Base-by-base conservation (phyloP, 176 grass and related monocot genomes). In the Oryza nivara region DNA sequence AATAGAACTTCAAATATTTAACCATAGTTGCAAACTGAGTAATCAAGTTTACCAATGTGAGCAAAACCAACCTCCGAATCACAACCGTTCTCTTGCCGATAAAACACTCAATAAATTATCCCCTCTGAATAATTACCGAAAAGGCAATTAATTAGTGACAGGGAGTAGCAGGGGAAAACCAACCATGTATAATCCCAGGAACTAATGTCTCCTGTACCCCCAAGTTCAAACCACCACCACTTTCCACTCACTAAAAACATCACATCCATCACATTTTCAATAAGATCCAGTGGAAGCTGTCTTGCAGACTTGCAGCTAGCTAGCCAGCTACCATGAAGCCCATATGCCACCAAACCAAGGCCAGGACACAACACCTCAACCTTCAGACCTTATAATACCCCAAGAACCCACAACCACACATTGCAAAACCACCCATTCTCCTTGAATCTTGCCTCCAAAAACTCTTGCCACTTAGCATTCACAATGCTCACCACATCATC, bases 251-350 rank as follows among this genome's bases (percentile, higher is more conserved):
- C 67, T 83, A 90, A 75, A 75, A 83, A 73, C 80, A 90, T 67
- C 75, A 75, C 35, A 44, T 13, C 48, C 85, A 91, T 91, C 70
- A 71, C 32, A 80, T 74, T 85, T 85, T 90, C 88, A 86, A 81
- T 92, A 77, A 88, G 86, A 92, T 92, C 72, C 41, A 84, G 84
- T 65, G 47, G 86, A 96, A 86, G 97, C 89, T 99, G 86, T 99
- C 93, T 70, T 65, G 80, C 84, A 99, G 86, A 96, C 93, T 70
- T 65, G 80, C 84, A 99, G 88, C 97, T 94, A 96, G 89, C 93
- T 94, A 96, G 88, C 93, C 86, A 99, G 88, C 97, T 94, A 96
- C 91, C 93, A 89, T 94, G 97, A 99, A 94, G 84, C 73, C n/a
- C 92, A 94, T 80, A 85, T 81, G 41, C 84, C 78, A 99, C 97